These are phyloP conservation scores for Xerocomellus chrysenteron DNA, from an alignment of 768 basidiomycete species.

Conservation along the genomic window DNA sequence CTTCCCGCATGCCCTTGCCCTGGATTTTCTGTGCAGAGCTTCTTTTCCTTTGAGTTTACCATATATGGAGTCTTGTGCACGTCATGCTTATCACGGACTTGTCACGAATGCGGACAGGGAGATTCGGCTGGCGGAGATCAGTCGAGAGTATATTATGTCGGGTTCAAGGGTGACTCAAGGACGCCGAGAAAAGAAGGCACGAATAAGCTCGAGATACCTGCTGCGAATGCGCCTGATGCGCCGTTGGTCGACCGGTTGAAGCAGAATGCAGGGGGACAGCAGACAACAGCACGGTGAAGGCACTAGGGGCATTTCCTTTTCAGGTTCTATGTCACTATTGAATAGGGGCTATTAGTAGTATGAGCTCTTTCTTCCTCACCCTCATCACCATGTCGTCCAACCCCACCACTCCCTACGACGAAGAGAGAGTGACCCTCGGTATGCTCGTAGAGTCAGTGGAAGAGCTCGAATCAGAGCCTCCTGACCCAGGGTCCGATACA, in stretches of 20 bases:
- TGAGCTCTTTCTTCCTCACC: not conserved
- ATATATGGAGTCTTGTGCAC: conserved; percentile 14
- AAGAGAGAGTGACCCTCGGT: not conserved
- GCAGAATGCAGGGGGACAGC: conserved; percentile 57
- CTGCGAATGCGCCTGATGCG: conserved; percentile 79
- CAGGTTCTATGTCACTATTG: not conserved
- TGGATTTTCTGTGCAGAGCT: not conserved
- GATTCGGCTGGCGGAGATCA: conserved; percentile 64
- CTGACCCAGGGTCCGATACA: not conserved
- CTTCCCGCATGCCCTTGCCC: conserved; percentile 18
- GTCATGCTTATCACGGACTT: conserved; percentile 15
- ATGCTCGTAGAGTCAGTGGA: not conserved
- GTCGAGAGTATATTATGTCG: conserved; percentile 73
- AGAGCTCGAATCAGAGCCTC: not conserved
- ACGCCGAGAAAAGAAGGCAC: conserved; percentile 55
- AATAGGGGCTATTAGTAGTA: not conserved
- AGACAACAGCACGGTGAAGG: conserved; percentile 57
- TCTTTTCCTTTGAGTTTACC: conserved; percentile 20
- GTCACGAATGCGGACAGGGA: conserved; percentile 42
- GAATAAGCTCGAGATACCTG: conserved; percentile 69
- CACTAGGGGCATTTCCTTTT: not conserved
- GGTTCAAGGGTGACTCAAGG: conserved; percentile 76
- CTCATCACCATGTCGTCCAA: not conserved
- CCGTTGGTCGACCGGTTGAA: conserved; percentile 56
- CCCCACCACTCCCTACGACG: not conserved